Evolutionary conservation across 2,329 filamentous ascomycete species (phyloP), one percentile per base, ranked within the genome.

Genomic region (Cordyceps militaris): DNA sequence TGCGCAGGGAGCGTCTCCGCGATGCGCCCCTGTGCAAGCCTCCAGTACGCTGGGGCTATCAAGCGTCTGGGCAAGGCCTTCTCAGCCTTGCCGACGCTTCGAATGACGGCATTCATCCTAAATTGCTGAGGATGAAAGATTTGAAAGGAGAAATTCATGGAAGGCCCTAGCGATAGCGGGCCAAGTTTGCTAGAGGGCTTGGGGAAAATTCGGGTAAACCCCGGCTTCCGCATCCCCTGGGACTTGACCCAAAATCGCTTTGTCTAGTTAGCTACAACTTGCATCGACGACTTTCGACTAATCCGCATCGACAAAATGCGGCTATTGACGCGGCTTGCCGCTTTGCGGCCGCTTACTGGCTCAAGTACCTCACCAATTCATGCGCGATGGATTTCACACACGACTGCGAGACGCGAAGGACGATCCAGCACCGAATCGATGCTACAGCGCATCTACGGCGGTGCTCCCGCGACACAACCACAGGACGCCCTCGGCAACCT

Each of bases 51-150:
- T 57, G 77, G 76, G 55, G 73, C 70, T 60, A 67, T 63, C 50
- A 66, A 51, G 60, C 73, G 71, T 58, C 72, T 57, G 34, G 46
- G 75, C 72, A 55, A 67, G 63, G 71, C 71, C 63, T 69, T 69
- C 61, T 76, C 70, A 63, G 76, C 69, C 62, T 71, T 70, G 44
- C 63, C 65, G 57, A 67, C 74, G 72, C 73, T 76, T 73, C 67
- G 74, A 64, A 73, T 69, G 58, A 79, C 65, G 59, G 75, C 73
- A 65, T 73, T 76, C 79, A 81, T 81, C 51, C 66, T 75, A 66
- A 61, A 48, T 58, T 60, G 56, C 59, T 61, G 61, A 63, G 62
- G 59, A 60, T 59, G 61, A 63, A 48, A 48, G 23, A 47, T 40
- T 56, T 55, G 49, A 51, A 49, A 57, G 56, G 48, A 58, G 56